Conservation (phyloP, 2,329 filamentous ascomycete genomes). For the Pyrenophora seminiperda region DNA sequence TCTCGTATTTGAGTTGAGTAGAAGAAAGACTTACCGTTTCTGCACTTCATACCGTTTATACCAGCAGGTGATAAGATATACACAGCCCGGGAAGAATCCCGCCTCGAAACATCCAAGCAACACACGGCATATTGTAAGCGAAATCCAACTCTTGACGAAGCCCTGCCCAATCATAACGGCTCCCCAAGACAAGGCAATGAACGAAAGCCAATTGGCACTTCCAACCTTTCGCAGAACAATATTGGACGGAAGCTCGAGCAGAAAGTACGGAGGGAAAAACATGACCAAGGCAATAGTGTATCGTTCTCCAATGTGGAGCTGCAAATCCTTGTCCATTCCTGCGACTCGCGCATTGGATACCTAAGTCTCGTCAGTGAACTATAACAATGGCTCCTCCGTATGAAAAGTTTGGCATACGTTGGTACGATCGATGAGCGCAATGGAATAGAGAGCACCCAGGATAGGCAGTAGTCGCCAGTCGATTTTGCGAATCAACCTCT, state of each 20-base stretch:
- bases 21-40: slow-evolving; percentile 22
- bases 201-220: slow-evolving; percentile 35
- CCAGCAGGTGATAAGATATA: slow-evolving; percentile 40
- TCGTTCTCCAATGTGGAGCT: slow-evolving; percentile 26
- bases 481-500: slow-evolving; percentile 34
- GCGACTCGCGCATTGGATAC: slow-evolving; percentile 36
- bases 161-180: slow-evolving; percentile 35
- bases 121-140: slow-evolving; percentile 26
- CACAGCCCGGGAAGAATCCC: slow-evolving; percentile 37
- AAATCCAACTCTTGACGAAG: slow-evolving; percentile 32
- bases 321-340: slow-evolving; percentile 34
- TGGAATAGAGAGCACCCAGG: slow-evolving; percentile 46
- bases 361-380: slow-evolving; percentile 4
- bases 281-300: slow-evolving; percentile 34
- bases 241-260: slow-evolving; percentile 31
- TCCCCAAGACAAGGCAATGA: slow-evolving; percentile 34
- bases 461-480: slow-evolving; percentile 50
- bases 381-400: too few relatives aligned
- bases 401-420: slow-evolving; percentile 23
- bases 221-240: slow-evolving; percentile 34
- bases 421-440: slow-evolving; percentile 46
- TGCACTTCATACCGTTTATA: slow-evolving; percentile 32
- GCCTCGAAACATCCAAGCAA: slow-evolving; percentile 33
- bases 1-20: background rate
- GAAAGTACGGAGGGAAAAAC: slow-evolving; percentile 37